A percentile compares a stretch with the other conserved stretches of the same genome.
These are phyloP conservation scores for Nicotiana knightiana DNA, from an alignment of 257 asterid species.

Conservation along the genomic window DNA sequence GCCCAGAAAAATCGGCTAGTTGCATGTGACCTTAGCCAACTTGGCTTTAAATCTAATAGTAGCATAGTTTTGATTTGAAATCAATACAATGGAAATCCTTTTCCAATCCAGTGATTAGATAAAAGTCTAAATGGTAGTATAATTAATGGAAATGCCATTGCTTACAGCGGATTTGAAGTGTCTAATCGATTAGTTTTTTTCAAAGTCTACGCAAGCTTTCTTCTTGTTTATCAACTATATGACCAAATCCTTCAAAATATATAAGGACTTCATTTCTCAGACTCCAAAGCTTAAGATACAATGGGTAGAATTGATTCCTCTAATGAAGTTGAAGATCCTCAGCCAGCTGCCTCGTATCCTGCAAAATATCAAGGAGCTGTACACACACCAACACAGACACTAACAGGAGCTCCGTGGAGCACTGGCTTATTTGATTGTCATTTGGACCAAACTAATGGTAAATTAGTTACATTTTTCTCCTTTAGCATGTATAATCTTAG, in stretches of 20 bases:
- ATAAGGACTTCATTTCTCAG: neutral
- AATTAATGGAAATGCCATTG: neutral
- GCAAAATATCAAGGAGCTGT: neutral
- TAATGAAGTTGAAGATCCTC: neutral
- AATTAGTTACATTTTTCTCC: neutral
- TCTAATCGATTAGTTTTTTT: neutral
- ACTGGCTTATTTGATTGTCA: conserved; percentile 31
- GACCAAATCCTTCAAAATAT: neutral
- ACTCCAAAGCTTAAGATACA: neutral
- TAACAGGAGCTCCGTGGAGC: conserved; percentile 23
- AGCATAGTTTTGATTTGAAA: neutral
- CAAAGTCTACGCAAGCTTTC: neutral
- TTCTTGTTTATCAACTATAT: neutral
- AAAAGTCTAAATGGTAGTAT: neutral
- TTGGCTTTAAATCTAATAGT: neutral
- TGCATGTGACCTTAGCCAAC: neutral
- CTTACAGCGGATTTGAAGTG: neutral
- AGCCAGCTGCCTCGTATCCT: conserved; percentile 7
- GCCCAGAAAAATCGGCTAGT: neutral
- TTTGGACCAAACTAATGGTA: conserved; percentile 28
- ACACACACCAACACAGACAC: neutral
- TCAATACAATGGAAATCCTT: neutral
- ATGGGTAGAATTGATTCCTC: conserved; percentile 20
- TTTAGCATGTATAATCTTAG: neutral
- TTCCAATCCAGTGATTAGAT: neutral